phyloP scores from a whole-genome alignment of 2,329 filamentous ascomycete genomes.

The Macroventuria anomochaeta region DNA sequence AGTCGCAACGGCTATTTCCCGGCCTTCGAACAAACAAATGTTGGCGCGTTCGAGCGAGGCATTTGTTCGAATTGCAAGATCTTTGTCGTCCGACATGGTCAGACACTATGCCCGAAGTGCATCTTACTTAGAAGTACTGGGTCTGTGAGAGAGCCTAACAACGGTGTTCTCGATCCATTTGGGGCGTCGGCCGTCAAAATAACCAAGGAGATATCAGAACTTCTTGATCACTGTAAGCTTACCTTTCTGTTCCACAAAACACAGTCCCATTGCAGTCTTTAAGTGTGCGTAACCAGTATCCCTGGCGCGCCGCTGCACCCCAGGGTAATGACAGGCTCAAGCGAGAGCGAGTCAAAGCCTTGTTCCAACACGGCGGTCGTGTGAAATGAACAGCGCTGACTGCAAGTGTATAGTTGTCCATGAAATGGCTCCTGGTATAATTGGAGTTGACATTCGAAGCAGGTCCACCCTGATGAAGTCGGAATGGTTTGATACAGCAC shows the following conservation, averaged over 20 bases:
- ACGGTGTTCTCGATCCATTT: conserved; percentile 45
- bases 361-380: not conserved
- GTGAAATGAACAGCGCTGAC: conserved; percentile 26
- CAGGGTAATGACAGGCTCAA: not conserved
- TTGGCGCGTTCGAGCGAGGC: conserved; percentile 26
- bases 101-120: conserved; percentile 40
- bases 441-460: conserved; percentile 46
- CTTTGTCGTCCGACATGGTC: conserved; percentile 38
- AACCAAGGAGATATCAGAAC: conserved; percentile 35
- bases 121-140: conserved; percentile 26
- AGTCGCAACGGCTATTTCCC: conserved; percentile 29
- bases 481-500: conserved; percentile 47
- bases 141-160: conserved; percentile 33
- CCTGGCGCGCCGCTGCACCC: not conserved
- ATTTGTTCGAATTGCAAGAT: conserved; percentile 42
- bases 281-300: not conserved
- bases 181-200: conserved; percentile 37
- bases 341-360: not conserved
- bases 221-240: conserved; percentile 48
- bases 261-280: no score
- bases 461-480: conserved; percentile 45
- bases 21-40: conserved; percentile 21
- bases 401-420: conserved; percentile 33
- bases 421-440: conserved; percentile 47
- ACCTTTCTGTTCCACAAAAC: not conserved